Evolutionary conservation across 1,139 yeast genomes (phyloP).

Genomic region (Kurtzmaniella quercitrusa): DNA sequence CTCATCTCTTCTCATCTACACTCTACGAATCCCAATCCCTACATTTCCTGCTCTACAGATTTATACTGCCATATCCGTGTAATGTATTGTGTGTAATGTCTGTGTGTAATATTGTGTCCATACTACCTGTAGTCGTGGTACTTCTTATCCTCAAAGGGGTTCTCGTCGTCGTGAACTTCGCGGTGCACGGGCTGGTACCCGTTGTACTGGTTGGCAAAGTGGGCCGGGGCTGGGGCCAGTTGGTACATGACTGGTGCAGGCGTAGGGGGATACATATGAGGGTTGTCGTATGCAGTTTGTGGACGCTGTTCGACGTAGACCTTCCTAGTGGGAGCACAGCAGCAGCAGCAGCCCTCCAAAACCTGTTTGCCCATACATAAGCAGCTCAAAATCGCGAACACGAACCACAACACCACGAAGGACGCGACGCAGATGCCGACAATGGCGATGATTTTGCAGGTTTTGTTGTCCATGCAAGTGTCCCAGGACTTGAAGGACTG

Average conservation of each 20-base stretch:
- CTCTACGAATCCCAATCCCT: too few relatives aligned
- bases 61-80: not conserved
- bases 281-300: slow-evolving; percentile 23
- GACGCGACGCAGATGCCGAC: slow-evolving; percentile 64
- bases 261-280: slow-evolving; percentile 35
- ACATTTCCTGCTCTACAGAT: too few relatives aligned
- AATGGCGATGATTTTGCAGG: slow-evolving; percentile 74
- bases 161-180: slow-evolving; percentile 2
- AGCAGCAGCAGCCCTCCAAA: slow-evolving; percentile 43
- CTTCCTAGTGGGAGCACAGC: slow-evolving; percentile 31
- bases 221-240: slow-evolving; percentile 6
- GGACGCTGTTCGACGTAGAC: slow-evolving; percentile 8
- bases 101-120: not conserved
- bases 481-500: slow-evolving; percentile 65
- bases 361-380: slow-evolving; percentile 42
- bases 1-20: too few relatives aligned
- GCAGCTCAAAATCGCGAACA: slow-evolving; percentile 40
- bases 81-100: not conserved
- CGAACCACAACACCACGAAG: slow-evolving; percentile 39
- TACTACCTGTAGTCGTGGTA: not conserved
- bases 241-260: slow-evolving; percentile 15
- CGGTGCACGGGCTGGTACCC: slow-evolving; percentile 7
- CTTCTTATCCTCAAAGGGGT: slow-evolving; percentile 6
- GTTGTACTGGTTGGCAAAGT: slow-evolving; percentile 7
- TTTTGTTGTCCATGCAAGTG: slow-evolving; percentile 71